Evolutionary conservation across 2,329 filamentous ascomycete genomes (phyloP), one percentile per base, ranked within the genome.

Genomic region (Talaromyces pinophilus): DNA sequence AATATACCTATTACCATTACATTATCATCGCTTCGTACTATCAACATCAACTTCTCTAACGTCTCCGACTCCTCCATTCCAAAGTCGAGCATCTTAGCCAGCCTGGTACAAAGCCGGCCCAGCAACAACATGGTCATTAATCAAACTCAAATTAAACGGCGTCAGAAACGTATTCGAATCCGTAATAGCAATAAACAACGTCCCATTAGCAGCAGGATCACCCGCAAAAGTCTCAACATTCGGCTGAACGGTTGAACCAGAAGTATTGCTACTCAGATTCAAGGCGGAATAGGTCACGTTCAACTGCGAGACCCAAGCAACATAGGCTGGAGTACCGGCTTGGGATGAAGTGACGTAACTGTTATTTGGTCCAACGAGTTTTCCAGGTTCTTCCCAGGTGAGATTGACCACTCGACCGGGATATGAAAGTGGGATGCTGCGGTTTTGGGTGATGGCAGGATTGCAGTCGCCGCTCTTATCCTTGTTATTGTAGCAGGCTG

Each of bases 141-240:
- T 82, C 82, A 86, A 83, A 28, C 82, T 86, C 67, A 94, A 67
- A 74, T 95, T 95, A 77, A 92, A 94, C 0, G 91, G 89, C 7
- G 91, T 93, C 2, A 93, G 83, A 68, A 82, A 87, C 0, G 88
- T 70, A 69, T 93, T 85, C 0, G 77, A 74, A 71, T 94, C 91
- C 0, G 91, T 94, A 11, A 96, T 74, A 0, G 88, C 90, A 57
- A 96, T 80, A 74, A 94, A 95, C 78, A 93, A 90, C 3, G 92
- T 95, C 0, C 86, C 90, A 70, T 95, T 95, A 61, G 91, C 82
- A 1, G 86, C 86, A 0, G 88, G 88, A 64, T 93, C 88, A 0
- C 87, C 86, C 67, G 84, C 82, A 73, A 84, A 95, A 0, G 90
- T 90, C 44, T 86, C 85, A 6, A 85, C 81, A 70, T 90, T 86